A percentile compares a stretch with the other conserved stretches of the same genome.
These are phyloP conservation scores for Russula olivacea DNA, from an alignment of 768 basidiomycete genomes.

Conservation along the genomic window DNA sequence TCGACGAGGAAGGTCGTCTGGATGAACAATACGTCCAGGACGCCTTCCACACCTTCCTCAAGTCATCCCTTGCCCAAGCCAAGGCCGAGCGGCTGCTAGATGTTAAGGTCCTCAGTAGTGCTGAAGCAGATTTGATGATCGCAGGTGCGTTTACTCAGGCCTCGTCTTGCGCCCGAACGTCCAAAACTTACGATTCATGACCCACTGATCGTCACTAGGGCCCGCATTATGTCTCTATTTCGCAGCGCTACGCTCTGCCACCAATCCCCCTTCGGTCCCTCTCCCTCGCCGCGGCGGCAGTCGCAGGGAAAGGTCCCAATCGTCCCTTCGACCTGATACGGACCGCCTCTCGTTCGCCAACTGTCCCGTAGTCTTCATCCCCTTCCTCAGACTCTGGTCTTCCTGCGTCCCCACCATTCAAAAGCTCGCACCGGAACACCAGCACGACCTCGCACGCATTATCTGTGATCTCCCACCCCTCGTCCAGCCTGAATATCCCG, in stretches of 20 bases:
- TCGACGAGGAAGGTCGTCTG: constrained; percentile 36
- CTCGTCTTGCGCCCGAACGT: not conserved
- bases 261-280: constrained; percentile 74
- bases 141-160: constrained; percentile 46
- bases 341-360: constrained; percentile 49
- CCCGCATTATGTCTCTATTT: constrained; percentile 83
- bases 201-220: constrained; percentile 26
- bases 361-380: constrained; percentile 61
- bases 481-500: constrained; percentile 36
- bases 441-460: constrained; percentile 77
- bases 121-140: constrained; percentile 82
- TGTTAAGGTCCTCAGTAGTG: constrained; percentile 65
- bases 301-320: constrained; percentile 34
- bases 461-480: constrained; percentile 59
- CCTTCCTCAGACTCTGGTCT: constrained; percentile 72
- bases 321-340: constrained; percentile 42
- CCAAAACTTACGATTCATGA: not conserved
- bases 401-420: constrained; percentile 61
- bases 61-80: constrained; percentile 67
- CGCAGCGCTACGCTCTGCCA: constrained; percentile 70
- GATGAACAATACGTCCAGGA: constrained; percentile 66
- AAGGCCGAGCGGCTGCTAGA: constrained; percentile 71
- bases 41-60: constrained; percentile 77
- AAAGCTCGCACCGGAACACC: constrained; percentile 50
- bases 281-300: constrained; percentile 45